Evolutionary conservation across 2,329 filamentous ascomycete species (phyloP).

Genomic region (Dothiorella sarmentorum): DNA sequence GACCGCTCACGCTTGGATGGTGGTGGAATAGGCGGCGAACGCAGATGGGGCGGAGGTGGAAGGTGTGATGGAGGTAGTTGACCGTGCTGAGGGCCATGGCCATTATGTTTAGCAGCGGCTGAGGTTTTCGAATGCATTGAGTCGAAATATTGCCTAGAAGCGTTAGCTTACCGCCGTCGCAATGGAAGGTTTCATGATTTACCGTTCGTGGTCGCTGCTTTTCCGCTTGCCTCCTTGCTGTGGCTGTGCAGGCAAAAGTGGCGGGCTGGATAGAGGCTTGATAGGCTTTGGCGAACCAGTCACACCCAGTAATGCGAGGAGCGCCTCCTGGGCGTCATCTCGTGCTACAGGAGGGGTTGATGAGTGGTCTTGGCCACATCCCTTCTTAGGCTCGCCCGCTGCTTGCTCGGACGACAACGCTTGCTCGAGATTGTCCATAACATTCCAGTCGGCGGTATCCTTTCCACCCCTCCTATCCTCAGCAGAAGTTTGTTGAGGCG

Average conservation of each 20-base stretch:
- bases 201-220: not conserved
- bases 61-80: not conserved
- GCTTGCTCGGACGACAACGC: conserved; percentile 29
- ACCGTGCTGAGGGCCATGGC: not conserved
- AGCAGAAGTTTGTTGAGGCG: no score
- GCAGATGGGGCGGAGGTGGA: not conserved
- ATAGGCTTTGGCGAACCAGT: conserved; percentile 36
- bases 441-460: conserved; percentile 33
- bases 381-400: conserved; percentile 11
- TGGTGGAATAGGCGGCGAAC: conserved; percentile 21
- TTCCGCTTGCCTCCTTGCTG: not conserved
- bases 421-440: conserved; percentile 41
- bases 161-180: not conserved
- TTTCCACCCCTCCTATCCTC: conserved; percentile 24
- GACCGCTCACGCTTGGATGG: conserved; percentile 23
- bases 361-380: not conserved
- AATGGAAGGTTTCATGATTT: not conserved
- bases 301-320: conserved; percentile 36
- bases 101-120: not conserved
- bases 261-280: not conserved
- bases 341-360: conserved; percentile 5
- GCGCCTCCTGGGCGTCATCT: conserved; percentile 34
- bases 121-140: not conserved
- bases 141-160: not conserved
- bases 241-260: not conserved